A percentile compares a stretch with the other conserved stretches of the same genome.
phyloP scores from a whole-genome alignment of 2,329 filamentous ascomycete genomes.

The Eutypa lata region DNA sequence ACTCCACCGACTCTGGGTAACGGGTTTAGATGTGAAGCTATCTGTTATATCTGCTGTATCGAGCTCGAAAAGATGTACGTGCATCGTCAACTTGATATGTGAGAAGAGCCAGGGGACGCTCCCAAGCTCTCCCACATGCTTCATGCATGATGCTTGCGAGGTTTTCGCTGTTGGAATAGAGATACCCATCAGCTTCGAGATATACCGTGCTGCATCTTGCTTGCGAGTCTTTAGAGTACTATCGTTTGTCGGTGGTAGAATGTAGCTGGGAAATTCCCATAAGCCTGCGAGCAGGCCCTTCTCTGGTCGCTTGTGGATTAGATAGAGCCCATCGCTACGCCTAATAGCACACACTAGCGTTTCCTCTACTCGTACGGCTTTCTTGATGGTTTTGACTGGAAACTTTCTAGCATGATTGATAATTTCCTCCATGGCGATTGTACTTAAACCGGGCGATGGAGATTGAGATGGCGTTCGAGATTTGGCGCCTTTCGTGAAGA shows the following conservation, averaged over 20 bases:
- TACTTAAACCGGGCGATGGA: constrained; percentile 8
- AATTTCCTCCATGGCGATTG: constrained; percentile 31
- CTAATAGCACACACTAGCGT: constrained; percentile 52
- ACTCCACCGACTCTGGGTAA: constrained; percentile 30
- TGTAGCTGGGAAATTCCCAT: constrained; percentile 54
- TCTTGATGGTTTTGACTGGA: constrained; percentile 49
- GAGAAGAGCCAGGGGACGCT: constrained; percentile 57
- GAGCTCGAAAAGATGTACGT: constrained; percentile 49
- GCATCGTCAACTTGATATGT: constrained; percentile 55
- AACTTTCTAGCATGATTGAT: constrained; percentile 47
- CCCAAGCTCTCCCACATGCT: constrained; percentile 41
- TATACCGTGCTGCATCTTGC: constrained; percentile 33
- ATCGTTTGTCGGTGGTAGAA: constrained; percentile 27
- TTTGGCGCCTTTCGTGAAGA: constrained; percentile 16
- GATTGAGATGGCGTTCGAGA: constrained; percentile 3
- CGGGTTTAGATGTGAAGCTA: constrained; percentile 1
- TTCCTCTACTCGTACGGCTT: constrained; percentile 49
- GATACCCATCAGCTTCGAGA: constrained; percentile 22
- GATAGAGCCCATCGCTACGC: constrained; percentile 37
- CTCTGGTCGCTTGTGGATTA: constrained; percentile 49
- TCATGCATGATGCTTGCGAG: constrained; percentile 13
- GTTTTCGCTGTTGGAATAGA: constrained; percentile 3
- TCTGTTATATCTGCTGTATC: constrained; percentile 10
- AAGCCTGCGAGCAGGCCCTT: constrained; percentile 53
- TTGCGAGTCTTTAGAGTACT: constrained; percentile 30